phyloP scores from a whole-genome alignment of 2,329 filamentous ascomycete genomes.

The Thelonectria rubi region DNA sequence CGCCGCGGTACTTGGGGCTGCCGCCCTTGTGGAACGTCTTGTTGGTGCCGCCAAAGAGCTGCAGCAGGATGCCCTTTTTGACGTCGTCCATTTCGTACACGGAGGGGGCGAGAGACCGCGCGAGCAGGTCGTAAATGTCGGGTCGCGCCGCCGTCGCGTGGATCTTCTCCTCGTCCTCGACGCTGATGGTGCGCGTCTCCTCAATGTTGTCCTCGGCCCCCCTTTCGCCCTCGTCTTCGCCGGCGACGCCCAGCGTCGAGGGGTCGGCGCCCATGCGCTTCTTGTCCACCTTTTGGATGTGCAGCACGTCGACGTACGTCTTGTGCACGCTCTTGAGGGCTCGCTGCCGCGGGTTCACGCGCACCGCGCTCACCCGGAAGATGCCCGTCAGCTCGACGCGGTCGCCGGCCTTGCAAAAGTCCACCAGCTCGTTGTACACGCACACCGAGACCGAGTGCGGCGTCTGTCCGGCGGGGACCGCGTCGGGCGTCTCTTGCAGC shows the following conservation, averaged over 20 bases:
- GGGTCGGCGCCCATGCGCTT: conserved; percentile 91
- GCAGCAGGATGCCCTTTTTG: conserved; percentile 96
- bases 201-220: conserved; percentile 80
- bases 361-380: conserved; percentile 92
- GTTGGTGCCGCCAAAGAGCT: conserved; percentile 97
- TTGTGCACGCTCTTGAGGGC: conserved; percentile 97
- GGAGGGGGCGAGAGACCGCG: conserved; percentile 90
- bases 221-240: conserved; percentile 71
- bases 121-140: conserved; percentile 92
- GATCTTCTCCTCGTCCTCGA: conserved; percentile 92
- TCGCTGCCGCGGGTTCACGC: conserved; percentile 91
- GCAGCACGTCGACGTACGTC: conserved; percentile 94
- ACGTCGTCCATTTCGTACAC: conserved; percentile 99
- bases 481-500: conserved; percentile 95
- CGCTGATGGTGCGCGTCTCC: conserved; percentile 82
- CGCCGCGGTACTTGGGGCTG: conserved; percentile 93
- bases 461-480: conserved; percentile 93
- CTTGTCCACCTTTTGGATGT: conserved; percentile 96
- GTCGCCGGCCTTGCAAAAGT: conserved; percentile 98
- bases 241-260: conserved; percentile 84
- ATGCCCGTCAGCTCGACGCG: conserved; percentile 95
- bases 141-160: conserved; percentile 78
- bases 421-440: conserved; percentile 95
- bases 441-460: conserved; percentile 97
- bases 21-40: conserved; percentile 97